A percentile compares a stretch with the other conserved stretches of the same genome.
phyloP scores from a whole-genome alignment of 371 early-diverging fungal species.

The Mucor sp. region DNA sequence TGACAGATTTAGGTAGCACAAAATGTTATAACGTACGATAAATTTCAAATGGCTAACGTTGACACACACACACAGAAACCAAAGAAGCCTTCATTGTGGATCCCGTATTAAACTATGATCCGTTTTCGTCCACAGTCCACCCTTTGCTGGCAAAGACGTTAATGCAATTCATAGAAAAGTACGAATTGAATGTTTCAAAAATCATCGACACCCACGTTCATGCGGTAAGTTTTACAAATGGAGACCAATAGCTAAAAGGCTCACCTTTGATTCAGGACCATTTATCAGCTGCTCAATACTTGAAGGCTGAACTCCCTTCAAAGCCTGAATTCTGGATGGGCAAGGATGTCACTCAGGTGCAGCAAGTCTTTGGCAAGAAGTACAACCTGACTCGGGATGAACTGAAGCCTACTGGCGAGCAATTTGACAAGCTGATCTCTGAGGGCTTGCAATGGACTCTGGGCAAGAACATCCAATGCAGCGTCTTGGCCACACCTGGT shows the following conservation, averaged over 20 bases:
- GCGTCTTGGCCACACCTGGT: conserved; percentile 41
- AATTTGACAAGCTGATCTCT: conserved; percentile 34
- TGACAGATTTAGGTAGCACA: conserved; percentile 44
- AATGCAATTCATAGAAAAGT: conserved; percentile 30
- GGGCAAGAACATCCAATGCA: conserved; percentile 45
- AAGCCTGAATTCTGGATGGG: conserved; percentile 51
- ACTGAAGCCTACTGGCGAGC: conserved; percentile 31
- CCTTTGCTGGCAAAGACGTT: conserved; percentile 30
- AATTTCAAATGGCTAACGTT: background rate
- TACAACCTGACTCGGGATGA: conserved; percentile 33
- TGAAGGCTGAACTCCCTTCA: conserved; percentile 29
- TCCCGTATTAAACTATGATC: conserved; percentile 48
- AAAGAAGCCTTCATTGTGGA: conserved; percentile 48
- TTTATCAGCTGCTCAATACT: conserved; percentile 41
- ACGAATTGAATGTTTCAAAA: conserved; percentile 41
- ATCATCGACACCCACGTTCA: conserved; percentile 55
- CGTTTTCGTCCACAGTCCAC: conserved; percentile 33
- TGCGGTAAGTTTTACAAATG: conserved; percentile 27
- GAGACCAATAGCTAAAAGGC: background rate
- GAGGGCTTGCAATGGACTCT: conserved; percentile 37
- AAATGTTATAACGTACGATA: background rate
- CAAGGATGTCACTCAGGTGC: conserved; percentile 37
- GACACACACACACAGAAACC: conserved; percentile 22
- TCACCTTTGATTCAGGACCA: conserved; percentile 35
- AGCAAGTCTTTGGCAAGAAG: conserved; percentile 39